Evolutionary conservation across 768 basidiomycete species (phyloP), one percentile per base, ranked within the genome.

Genomic region (Pleurotus djamor): DNA sequence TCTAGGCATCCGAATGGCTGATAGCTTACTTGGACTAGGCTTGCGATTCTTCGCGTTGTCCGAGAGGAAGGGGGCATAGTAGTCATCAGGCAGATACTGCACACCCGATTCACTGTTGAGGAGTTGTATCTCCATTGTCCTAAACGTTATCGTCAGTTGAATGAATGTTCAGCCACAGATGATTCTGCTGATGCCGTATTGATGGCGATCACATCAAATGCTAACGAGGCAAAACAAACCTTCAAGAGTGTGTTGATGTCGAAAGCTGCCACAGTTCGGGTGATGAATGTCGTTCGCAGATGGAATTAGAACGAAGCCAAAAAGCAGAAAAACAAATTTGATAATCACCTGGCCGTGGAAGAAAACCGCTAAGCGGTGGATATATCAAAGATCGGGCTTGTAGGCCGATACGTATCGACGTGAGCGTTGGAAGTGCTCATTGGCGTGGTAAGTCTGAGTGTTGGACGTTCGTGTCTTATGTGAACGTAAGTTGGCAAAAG

Each of bases 1-100:
- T 7, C 49, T 50, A 32, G 34, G 49, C 49, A 16, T 12, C 16
- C 48, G 54, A 60, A 52, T 59, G 38, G 41, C 43, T 4, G 52
- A 9, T 16, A 14, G 65, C 85, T 64, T 62, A 85, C 89, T 90
- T 44, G 87, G 77, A 64, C 83, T 87, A 5, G 86, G 86, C 67
- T 80, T 82, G 49, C 84, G 79, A 64, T 78, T 76, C 67, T 84
- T 91, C 17, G 89, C 87, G 17, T 67, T 63, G 52, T 79, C 71
- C 2, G 91, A 92, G 16, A 93, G 71, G 68, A 89, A 92, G 2
- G 70, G 58, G 0, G 67, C 57, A 67, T 92, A 93, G 68, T 76
- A 84, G 16, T 77, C 77, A 16, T 76, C 68, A 12, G 89, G 82
- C 9, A 88, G 76, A 44, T 56, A 61, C 60, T 76, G 74, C 34